Conservation (phyloP, 176 grass and related monocot species). For the Poa annua region DNA sequence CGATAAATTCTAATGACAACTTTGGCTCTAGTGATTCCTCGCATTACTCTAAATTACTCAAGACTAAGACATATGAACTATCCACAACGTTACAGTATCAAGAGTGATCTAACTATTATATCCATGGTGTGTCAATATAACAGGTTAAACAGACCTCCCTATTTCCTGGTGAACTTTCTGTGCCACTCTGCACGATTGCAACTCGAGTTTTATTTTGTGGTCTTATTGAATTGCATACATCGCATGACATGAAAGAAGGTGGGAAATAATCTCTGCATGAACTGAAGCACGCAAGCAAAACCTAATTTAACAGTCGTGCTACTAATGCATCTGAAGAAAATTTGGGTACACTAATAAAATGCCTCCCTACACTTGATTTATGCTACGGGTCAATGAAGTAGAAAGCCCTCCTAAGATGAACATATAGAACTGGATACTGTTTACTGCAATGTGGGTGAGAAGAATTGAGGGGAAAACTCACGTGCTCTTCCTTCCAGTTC, state of each 20-base stretch:
- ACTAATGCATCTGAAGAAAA: background rate
- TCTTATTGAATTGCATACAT: background rate
- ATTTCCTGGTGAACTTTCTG: background rate
- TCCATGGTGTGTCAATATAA: background rate
- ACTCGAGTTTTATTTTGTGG: background rate
- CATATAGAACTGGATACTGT: background rate
- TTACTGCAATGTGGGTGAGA: background rate
- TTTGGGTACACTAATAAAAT: background rate
- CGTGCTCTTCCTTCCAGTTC: conserved; percentile 76
- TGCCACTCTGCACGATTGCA: background rate
- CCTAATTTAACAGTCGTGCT: background rate
- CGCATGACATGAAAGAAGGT: background rate
- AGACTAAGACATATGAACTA: background rate
- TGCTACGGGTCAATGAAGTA: background rate
- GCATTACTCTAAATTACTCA: background rate
- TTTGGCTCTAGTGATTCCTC: background rate
- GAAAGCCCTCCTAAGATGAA: background rate
- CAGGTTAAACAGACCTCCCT: background rate
- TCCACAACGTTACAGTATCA: background rate
- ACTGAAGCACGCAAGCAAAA: background rate
- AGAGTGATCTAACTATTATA: too few species aligned
- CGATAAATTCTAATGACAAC: conserved; percentile 17
- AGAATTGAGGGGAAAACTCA: conserved; percentile 38
- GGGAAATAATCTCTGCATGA: background rate
- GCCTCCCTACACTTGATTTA: background rate